Conservation (phyloP, 75 land plant species). For the Selaginella moellendorffii region DNA sequence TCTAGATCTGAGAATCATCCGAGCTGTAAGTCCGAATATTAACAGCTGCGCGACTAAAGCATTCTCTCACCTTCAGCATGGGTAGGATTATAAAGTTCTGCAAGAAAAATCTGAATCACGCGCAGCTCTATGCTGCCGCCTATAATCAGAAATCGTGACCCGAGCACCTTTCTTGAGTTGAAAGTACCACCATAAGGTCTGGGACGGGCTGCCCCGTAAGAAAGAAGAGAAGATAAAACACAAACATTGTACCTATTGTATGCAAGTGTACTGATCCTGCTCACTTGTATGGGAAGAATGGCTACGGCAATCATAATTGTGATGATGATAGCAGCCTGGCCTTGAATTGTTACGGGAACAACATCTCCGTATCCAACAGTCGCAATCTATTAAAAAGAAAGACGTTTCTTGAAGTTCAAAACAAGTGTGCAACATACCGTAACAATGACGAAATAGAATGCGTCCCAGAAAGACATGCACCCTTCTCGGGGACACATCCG, state of each 20-base stretch:
- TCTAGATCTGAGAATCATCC: slow-evolving; percentile 18
- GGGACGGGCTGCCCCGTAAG: too few relatives aligned
- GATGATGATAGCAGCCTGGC: slow-evolving; percentile 16
- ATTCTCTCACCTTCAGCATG: slow-evolving; percentile 15
- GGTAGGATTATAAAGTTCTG: slow-evolving; percentile 15
- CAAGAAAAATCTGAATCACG: slow-evolving; percentile 18
- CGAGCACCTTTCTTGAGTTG: slow-evolving; percentile 14
- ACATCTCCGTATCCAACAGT: slow-evolving; percentile 34
- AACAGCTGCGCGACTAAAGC: neutral
- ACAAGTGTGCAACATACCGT: slow-evolving; percentile 15
- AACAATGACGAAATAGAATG: slow-evolving; percentile 24
- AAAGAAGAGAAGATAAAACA: neutral
- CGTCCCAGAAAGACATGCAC: slow-evolving; percentile 26
- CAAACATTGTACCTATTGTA: slow-evolving; percentile 17
- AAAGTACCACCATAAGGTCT: slow-evolving; percentile 26
- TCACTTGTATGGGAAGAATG: slow-evolving; percentile 21
- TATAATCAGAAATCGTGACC: slow-evolving; percentile 18
- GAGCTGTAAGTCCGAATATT: neutral
- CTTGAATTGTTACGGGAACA: slow-evolving; percentile 16
- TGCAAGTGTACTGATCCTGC: slow-evolving; percentile 19
- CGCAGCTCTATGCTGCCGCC: slow-evolving; percentile 20
- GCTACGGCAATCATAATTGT: slow-evolving; percentile 19
- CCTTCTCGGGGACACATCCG: slow-evolving; percentile 14
- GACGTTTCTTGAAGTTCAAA: neutral
- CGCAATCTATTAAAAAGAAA: slow-evolving; percentile 13